Conservation (phyloP, 148 eudicot species). For the Euryodendron excelsum region DNA sequence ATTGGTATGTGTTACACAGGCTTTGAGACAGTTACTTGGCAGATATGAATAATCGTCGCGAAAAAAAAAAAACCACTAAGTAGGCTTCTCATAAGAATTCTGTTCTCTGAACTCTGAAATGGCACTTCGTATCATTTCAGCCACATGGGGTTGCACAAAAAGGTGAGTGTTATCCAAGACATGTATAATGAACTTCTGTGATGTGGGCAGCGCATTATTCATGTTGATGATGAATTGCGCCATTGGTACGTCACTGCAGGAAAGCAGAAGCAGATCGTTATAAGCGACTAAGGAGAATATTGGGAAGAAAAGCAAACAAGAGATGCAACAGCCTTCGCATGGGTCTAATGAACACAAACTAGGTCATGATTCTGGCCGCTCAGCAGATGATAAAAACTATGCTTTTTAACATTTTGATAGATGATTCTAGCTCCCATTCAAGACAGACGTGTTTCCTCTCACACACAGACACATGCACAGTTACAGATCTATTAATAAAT, state of each 20-base stretch:
- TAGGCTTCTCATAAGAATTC: slow-evolving; percentile 88
- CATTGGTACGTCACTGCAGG: slow-evolving; percentile 84
- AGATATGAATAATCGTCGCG: background rate
- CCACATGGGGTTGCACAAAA: slow-evolving; percentile 66
- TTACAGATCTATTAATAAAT: too few relatives aligned
- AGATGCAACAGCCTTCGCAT: background rate
- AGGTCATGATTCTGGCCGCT: background rate
- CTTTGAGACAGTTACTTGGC: background rate
- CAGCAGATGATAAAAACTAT: too few relatives aligned
- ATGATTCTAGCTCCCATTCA: background rate
- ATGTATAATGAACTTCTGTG: slow-evolving; percentile 76
- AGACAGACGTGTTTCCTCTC: background rate
- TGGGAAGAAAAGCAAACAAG: too few relatives aligned
- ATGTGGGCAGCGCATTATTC: slow-evolving; percentile 47
- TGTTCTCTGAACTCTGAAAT: slow-evolving; percentile 72
- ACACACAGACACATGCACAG: too few relatives aligned
- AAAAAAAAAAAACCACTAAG: slow-evolving; percentile 22
- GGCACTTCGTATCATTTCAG: slow-evolving; percentile 63
- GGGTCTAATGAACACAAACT: background rate
- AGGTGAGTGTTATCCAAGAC: slow-evolving; percentile 68
- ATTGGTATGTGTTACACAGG: background rate
- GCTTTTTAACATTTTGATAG: background rate
- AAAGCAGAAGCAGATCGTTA: background rate
- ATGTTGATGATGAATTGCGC: slow-evolving; percentile 70
- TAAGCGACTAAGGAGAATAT: background rate